phyloP scores from a whole-genome alignment of 257 asterid genomes.

The Jacaranda mimosifolia region DNA sequence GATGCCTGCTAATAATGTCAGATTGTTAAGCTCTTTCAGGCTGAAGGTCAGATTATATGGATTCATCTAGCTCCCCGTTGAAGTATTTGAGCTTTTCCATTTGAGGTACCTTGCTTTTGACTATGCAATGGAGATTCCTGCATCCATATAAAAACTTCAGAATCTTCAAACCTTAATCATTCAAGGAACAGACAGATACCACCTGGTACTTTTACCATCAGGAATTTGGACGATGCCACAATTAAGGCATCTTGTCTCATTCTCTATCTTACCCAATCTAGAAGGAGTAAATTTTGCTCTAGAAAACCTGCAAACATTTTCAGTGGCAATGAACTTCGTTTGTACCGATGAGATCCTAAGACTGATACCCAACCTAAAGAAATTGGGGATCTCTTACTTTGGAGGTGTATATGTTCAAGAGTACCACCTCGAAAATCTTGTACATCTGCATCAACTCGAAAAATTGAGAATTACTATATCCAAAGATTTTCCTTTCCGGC shows the following conservation, averaged over 20 bases:
- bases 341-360: background rate
- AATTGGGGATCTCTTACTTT: background rate
- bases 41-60: no score
- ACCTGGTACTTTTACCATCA: background rate
- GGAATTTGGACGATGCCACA: constrained; percentile 14
- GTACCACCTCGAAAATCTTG: background rate
- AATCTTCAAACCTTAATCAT: no score
- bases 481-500: background rate
- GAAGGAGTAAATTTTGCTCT: background rate
- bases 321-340: background rate
- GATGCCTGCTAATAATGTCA: background rate
- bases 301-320: constrained; percentile 25
- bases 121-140: no score
- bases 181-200: no score
- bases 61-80: background rate
- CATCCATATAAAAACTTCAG: no score
- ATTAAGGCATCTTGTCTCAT: constrained; percentile 25
- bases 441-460: no score
- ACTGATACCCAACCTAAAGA: constrained; percentile 16
- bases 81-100: background rate
- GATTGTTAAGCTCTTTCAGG: no score
- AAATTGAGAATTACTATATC: background rate
- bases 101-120: no score
- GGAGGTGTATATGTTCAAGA: background rate
- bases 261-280: background rate